Evolutionary conservation across 805 yeast species (phyloP).

Genomic region (Candida rishiriensis): DNA sequence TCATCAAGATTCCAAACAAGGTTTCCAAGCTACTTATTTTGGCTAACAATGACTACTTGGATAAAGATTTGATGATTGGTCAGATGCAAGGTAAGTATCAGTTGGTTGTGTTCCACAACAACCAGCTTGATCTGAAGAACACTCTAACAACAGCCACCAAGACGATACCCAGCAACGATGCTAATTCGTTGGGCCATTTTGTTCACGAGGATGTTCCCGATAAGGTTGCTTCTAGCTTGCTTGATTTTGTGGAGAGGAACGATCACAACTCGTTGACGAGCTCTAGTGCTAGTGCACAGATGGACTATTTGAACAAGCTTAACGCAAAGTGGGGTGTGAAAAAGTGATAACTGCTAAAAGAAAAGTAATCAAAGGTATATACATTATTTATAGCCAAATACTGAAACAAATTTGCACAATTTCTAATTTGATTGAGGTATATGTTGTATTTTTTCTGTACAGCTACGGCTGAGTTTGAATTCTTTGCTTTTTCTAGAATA

Average conservation of each 20-base stretch:
- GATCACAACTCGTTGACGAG: slow-evolving; percentile 37
- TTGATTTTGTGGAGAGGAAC: slow-evolving; percentile 46
- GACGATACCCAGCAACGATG: slow-evolving; percentile 17
- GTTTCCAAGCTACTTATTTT: slow-evolving; percentile 69
- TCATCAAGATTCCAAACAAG: slow-evolving; percentile 32
- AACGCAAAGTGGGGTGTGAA: slow-evolving; percentile 33
- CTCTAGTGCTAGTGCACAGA: slow-evolving; percentile 18
- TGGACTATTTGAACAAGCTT: slow-evolving; percentile 24
- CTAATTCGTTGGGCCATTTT: slow-evolving; percentile 77
- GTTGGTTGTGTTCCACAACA: slow-evolving; percentile 62
- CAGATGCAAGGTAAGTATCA: slow-evolving; percentile 99
- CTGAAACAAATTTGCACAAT: too few relatives aligned
- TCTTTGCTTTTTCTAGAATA: too few relatives aligned
- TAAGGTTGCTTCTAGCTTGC: slow-evolving; percentile 54
- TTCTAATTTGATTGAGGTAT: too few relatives aligned
- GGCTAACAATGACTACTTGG: slow-evolving; percentile 88
- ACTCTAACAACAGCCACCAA: slow-evolving; percentile 24
- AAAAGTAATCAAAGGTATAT: neutral
- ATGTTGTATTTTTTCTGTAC: too few relatives aligned
- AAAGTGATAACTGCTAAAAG: slow-evolving; percentile 6
- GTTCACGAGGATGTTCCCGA: slow-evolving; percentile 88
- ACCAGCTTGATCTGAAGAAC: slow-evolving; percentile 11
- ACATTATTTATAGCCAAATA: neutral
- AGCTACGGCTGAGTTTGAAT: too few relatives aligned
- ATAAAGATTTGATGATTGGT: slow-evolving; percentile 81